A percentile compares a stretch with the other conserved stretches of the same genome.
phyloP scores from a whole-genome alignment of 179 eudicot species.

The Heliamphora pulchella region DNA sequence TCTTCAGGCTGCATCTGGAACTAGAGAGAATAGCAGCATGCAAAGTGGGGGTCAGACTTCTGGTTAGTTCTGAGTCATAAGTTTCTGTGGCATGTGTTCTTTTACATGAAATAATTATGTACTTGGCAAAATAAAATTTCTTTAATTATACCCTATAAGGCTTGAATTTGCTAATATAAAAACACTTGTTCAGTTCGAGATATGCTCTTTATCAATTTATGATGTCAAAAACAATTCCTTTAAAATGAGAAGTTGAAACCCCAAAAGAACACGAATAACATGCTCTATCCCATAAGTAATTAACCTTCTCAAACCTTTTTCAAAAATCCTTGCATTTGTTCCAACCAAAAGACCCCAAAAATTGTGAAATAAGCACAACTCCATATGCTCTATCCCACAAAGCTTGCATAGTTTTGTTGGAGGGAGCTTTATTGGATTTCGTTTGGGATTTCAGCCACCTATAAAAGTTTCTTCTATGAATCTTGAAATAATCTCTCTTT shows the following conservation, averaged over 20 bases:
- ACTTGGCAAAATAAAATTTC: neutral
- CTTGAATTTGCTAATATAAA: neutral
- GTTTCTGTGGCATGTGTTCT: neutral
- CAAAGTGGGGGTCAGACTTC: constrained; percentile 51
- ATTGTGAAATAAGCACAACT: too few species aligned
- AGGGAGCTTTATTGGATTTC: neutral
- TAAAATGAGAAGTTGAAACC: neutral
- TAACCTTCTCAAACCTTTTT: too few species aligned
- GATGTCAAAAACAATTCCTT: constrained; percentile 1
- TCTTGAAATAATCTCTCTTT: too few species aligned
- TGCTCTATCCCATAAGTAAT: too few species aligned
- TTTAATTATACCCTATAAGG: neutral
- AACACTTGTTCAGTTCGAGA: neutral
- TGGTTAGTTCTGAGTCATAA: constrained; percentile 34
- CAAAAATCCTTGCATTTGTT: too few species aligned
- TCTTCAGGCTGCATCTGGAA: constrained; percentile 55
- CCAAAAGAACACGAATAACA: too few species aligned
- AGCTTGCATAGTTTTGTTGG: neutral
- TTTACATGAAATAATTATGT: neutral
- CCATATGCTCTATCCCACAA: too few species aligned
- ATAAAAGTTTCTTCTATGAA: neutral
- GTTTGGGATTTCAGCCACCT: neutral
- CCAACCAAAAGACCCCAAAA: too few species aligned
- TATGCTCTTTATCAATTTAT: neutral
- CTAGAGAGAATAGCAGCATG: constrained; percentile 30